Percentiles rank a stretch among this genome's conserved stretches.
Evolutionary conservation across 352 stramenopile species (phyloP).

Genomic region (Phytophthora citrophthora): DNA sequence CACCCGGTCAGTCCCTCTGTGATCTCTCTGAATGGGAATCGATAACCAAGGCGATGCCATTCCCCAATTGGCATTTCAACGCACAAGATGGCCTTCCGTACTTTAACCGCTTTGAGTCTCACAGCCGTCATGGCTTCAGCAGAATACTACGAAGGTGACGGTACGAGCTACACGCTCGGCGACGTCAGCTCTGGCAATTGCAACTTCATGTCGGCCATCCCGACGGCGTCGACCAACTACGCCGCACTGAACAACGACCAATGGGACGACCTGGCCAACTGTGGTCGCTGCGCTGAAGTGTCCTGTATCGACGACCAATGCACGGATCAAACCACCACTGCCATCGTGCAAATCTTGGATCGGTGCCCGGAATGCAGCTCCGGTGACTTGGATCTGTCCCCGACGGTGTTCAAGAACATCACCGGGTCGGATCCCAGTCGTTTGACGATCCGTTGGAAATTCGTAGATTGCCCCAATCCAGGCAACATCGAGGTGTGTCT

Average conservation of each 20-base stretch:
- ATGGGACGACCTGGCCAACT: conserved; percentile 59
- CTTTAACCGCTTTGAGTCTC: conserved; percentile 9
- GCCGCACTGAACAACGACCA: conserved; percentile 67
- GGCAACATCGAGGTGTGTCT: conserved; percentile 68
- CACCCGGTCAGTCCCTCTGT: conserved; percentile 5
- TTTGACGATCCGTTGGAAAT: conserved; percentile 59
- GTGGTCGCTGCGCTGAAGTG: conserved; percentile 58
- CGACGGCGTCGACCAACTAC: conserved; percentile 57
- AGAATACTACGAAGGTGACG: conserved; percentile 44
- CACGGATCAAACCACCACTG: conserved; percentile 39
- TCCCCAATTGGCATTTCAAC: conserved; percentile 15
- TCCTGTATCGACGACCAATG: conserved; percentile 60
- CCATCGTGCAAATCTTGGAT: conserved; percentile 70
- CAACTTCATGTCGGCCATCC: conserved; percentile 54
- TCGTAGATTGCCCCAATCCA: conserved; percentile 59
- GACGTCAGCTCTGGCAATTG: conserved; percentile 42
- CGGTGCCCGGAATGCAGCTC: conserved; percentile 70
- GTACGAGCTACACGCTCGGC: conserved; percentile 44
- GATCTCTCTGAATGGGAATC: background rate
- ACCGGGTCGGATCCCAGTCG: conserved; percentile 61
- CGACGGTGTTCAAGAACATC: conserved; percentile 66
- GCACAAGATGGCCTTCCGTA: conserved; percentile 16
- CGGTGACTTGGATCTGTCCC: conserved; percentile 70
- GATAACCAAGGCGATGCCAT: conserved; percentile 7
- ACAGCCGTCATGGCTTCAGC: conserved; percentile 8